phyloP scores from a whole-genome alignment of 306 rosid genomes.

The Fragaria ananassa region DNA sequence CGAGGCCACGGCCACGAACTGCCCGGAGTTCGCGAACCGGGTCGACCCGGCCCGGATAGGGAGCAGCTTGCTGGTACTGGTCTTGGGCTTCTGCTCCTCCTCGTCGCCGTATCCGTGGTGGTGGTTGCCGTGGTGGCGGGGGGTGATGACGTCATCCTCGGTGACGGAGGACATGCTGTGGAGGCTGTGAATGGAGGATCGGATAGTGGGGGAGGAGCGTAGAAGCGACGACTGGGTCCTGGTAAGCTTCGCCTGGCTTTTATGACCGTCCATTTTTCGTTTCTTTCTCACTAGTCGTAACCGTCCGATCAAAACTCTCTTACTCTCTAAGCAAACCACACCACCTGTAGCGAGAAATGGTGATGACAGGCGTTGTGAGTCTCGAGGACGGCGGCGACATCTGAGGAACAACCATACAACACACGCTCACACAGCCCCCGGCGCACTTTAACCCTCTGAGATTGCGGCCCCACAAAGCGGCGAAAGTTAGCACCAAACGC shows the following conservation, averaged over 20 bases:
- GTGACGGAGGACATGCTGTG: conserved; percentile 57
- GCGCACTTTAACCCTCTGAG: not conserved
- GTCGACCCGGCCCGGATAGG: conserved; percentile 26
- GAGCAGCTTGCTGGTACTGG: not conserved
- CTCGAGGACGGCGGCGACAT: conserved; percentile 48
- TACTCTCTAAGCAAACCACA: not conserved
- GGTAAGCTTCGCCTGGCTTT: conserved; percentile 67
- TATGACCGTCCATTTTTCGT: conserved; percentile 62
- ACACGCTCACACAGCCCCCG: not conserved
- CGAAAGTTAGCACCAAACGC: conserved; percentile 13
- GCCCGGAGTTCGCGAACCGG: conserved; percentile 28
- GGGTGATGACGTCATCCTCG: conserved; percentile 43
- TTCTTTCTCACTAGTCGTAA: conserved; percentile 1
- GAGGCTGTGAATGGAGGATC: conserved; percentile 79
- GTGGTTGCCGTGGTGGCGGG: conserved; percentile 7
- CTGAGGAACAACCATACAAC: conserved; percentile 2
- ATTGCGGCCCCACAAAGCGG: not conserved
- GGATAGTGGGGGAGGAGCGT: conserved; percentile 79
- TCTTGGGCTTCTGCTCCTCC: conserved; percentile 37
- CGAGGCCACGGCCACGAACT: conserved; percentile 35
- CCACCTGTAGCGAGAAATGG: conserved; percentile 52
- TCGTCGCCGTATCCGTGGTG: conserved; percentile 25
- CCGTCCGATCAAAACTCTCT: conserved; percentile 29
- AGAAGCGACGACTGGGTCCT: conserved; percentile 87
- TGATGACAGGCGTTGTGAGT: conserved; percentile 24